phyloP scores from a whole-genome alignment of 2,329 filamentous ascomycete species.

The Triangularia verruculosa region DNA sequence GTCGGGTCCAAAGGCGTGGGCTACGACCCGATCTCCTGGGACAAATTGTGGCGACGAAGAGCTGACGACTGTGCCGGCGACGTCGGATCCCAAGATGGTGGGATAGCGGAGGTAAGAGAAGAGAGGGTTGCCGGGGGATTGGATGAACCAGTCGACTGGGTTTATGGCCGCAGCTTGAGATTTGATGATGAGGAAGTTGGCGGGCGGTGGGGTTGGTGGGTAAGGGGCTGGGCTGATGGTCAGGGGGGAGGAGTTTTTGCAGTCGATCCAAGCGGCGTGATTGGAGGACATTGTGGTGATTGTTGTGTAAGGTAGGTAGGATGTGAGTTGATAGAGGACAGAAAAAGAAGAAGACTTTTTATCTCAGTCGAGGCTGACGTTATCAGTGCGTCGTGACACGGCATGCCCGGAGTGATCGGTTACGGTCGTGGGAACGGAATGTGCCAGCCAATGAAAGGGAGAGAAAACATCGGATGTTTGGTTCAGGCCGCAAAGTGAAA shows the following conservation, averaged over 20 bases:
- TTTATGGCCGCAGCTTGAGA: conserved; percentile 36
- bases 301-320: background rate
- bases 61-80: conserved; percentile 35
- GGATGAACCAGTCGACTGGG: conserved; percentile 33
- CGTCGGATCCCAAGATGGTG: conserved; percentile 34
- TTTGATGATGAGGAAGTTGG: conserved; percentile 30
- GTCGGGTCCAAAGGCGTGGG: conserved; percentile 26
- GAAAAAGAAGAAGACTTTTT: background rate
- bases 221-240: background rate
- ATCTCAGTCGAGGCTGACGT: background rate
- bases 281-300: background rate
- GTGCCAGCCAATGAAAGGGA: background rate
- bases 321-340: background rate
- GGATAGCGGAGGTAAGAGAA: conserved; percentile 34
- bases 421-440: background rate
- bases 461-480: background rate
- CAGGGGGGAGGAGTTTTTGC: background rate
- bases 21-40: conserved; percentile 36
- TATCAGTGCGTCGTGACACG: background rate
- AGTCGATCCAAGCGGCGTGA: background rate
- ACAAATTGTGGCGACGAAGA: conserved; percentile 26
- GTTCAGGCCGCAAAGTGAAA: background rate
- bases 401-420: background rate
- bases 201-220: background rate
- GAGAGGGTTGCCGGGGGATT: conserved; percentile 29